Evolutionary conservation across 441 rosid species (phyloP).

Genomic region (Daphne laureola): DNA sequence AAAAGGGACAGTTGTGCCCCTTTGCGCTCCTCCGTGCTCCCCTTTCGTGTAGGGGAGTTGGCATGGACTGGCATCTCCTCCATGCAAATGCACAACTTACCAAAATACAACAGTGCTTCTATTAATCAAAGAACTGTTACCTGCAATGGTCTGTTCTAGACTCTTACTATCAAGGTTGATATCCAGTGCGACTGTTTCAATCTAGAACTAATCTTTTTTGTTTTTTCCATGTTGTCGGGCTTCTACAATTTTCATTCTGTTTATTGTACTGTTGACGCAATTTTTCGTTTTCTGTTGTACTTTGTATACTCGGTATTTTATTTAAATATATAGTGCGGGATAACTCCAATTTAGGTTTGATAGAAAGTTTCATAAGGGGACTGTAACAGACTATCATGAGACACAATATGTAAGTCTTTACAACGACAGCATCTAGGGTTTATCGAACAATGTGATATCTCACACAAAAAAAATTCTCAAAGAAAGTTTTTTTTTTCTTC

Average conservation of each 20-base stretch:
- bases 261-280: not conserved
- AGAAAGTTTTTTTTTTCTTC: no score
- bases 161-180: slow-evolving; percentile 48
- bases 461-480: no score
- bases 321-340: no score
- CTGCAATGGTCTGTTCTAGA: slow-evolving; percentile 98
- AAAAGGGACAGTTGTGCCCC: slow-evolving; percentile 51
- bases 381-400: no score
- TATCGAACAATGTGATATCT: no score
- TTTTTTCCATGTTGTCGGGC: slow-evolving; percentile 3
- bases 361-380: no score
- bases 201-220: slow-evolving; percentile 11
- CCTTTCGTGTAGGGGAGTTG: slow-evolving; percentile 71
- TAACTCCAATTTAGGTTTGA: no score
- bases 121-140: slow-evolving; percentile 44
- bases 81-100: slow-evolving; percentile 48
- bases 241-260: slow-evolving; percentile 2
- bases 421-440: no score
- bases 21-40: slow-evolving; percentile 49
- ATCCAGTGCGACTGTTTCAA: slow-evolving; percentile 20
- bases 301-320: no score
- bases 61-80: slow-evolving; percentile 71
- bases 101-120: slow-evolving; percentile 53
- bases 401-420: no score
- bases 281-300: not conserved